Evolutionary conservation across 2,329 filamentous ascomycete species (phyloP).

Genomic region (Leptographium radiaticola): DNA sequence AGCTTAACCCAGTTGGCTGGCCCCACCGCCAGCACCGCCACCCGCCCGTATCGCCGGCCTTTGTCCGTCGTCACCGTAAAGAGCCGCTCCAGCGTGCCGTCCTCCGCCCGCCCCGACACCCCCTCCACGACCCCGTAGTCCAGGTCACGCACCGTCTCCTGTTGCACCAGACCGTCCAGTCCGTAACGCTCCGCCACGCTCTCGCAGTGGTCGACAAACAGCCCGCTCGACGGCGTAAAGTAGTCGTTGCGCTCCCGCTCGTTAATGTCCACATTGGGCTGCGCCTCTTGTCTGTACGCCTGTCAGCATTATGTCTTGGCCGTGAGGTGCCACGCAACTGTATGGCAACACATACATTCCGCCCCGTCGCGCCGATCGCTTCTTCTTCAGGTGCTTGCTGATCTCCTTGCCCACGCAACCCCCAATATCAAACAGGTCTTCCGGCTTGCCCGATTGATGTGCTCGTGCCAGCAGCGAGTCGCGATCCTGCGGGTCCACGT

Average conservation of each 20-base stretch:
- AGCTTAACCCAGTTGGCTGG: conserved; percentile 47
- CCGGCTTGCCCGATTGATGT: conserved; percentile 43
- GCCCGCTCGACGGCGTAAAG: conserved; percentile 46
- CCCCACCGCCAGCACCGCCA: conserved; percentile 59
- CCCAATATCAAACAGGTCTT: conserved; percentile 55
- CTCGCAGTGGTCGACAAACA: conserved; percentile 51
- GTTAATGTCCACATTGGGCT: conserved; percentile 39
- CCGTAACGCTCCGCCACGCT: conserved; percentile 44
- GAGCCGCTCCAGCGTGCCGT: conserved; percentile 21
- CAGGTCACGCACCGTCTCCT: conserved; percentile 49
- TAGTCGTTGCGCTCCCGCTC: conserved; percentile 58
- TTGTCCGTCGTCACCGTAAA: conserved; percentile 52
- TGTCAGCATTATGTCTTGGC: neutral
- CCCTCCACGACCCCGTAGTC: conserved; percentile 36
- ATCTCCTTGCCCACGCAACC: conserved; percentile 68
- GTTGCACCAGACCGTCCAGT: conserved; percentile 41
- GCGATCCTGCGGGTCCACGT: conserved; percentile 62
- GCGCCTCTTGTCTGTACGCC: conserved; percentile 23
- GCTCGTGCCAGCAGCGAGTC: conserved; percentile 61
- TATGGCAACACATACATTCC: too few relatives aligned
- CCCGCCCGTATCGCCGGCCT: conserved; percentile 39
- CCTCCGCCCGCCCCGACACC: conserved; percentile 15
- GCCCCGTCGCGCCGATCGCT: conserved; percentile 18
- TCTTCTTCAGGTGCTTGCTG: conserved; percentile 69
- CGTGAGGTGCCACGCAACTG: conserved; percentile 10